Conservation (phyloP, 2,329 filamentous ascomycete species). For the Fusarium nurragi region DNA sequence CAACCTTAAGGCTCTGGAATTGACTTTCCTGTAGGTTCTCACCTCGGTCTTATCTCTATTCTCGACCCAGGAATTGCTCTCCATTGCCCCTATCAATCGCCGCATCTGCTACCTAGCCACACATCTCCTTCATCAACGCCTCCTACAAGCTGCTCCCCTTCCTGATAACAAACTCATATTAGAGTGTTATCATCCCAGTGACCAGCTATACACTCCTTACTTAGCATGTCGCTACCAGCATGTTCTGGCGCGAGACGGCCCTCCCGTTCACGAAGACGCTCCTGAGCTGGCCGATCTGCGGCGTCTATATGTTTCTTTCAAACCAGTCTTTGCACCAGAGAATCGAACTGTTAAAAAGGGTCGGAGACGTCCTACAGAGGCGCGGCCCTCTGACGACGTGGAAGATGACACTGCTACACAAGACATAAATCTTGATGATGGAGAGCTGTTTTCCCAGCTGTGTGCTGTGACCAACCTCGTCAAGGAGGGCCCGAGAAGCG, state of each 20-base stretch:
- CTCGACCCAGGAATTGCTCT: constrained; percentile 62
- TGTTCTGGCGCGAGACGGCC: constrained; percentile 53
- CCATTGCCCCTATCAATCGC: constrained; percentile 66
- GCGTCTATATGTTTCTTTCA: constrained; percentile 75
- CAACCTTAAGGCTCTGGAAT: background rate
- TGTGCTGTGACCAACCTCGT: constrained; percentile 75
- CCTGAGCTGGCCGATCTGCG: constrained; percentile 54
- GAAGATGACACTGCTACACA: constrained; percentile 62
- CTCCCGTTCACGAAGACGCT: constrained; percentile 2
- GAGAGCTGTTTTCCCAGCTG: constrained; percentile 79
- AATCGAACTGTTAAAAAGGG: constrained; percentile 51
- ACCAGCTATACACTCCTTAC: constrained; percentile 73
- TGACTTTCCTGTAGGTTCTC: constrained; percentile 15
- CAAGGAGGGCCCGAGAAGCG: constrained; percentile 68
- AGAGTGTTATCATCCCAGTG: constrained; percentile 80
- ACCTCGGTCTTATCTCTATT: constrained; percentile 53
- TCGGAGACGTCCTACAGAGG: constrained; percentile 14
- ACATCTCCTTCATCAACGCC: constrained; percentile 70
- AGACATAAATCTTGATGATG: constrained; percentile 71
- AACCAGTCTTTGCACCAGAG: constrained; percentile 67
- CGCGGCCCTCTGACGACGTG: constrained; percentile 10
- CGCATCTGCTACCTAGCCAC: constrained; percentile 71
- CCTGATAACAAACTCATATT: constrained; percentile 70
- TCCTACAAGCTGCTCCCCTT: constrained; percentile 53
- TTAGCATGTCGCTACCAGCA: constrained; percentile 73